Percentiles rank a stretch among this genome's conserved stretches.
phyloP scores from a whole-genome alignment of 1,284 basidiomycete genomes.

The Austroboletus novae-zelandiae region DNA sequence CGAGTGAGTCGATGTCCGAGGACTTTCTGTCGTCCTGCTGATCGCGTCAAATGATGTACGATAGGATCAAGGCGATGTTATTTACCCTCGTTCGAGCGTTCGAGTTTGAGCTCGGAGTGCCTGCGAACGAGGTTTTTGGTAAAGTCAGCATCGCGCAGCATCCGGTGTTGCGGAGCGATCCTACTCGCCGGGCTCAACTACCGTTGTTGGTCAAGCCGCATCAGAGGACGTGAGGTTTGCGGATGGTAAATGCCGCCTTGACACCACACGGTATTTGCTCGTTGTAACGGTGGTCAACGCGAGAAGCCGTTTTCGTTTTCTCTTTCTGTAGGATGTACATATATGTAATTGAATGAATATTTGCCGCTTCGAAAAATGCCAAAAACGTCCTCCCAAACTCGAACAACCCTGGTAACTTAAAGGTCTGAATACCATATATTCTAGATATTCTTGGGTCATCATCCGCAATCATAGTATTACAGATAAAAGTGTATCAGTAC shows the following conservation, averaged over 20 bases:
- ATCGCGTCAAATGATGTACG: neutral
- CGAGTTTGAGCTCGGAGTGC: neutral
- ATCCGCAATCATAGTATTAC: slow-evolving; percentile 10
- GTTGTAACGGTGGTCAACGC: too few species aligned
- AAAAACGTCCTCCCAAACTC: too few species aligned
- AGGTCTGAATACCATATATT: too few species aligned
- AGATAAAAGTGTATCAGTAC: slow-evolving; percentile 15
- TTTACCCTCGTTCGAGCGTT: neutral
- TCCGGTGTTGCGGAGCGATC: neutral
- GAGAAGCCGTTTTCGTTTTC: too few species aligned
- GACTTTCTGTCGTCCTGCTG: too few species aligned
- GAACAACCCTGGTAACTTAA: too few species aligned
- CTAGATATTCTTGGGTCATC: neutral
- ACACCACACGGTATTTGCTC: too few species aligned
- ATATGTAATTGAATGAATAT: too few species aligned
- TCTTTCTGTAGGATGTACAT: too few species aligned
- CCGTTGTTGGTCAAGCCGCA: neutral
- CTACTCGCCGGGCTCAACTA: neutral
- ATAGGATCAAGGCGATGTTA: slow-evolving; percentile 32
- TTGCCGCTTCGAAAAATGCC: too few species aligned
- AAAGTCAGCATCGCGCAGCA: neutral
- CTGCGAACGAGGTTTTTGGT: neutral
- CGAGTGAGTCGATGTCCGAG: neutral
- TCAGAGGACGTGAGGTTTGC: neutral
- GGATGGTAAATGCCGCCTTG: too few species aligned